Conservation (phyloP, 2,329 filamentous ascomycete genomes). For the Trichoderma gracile region DNA sequence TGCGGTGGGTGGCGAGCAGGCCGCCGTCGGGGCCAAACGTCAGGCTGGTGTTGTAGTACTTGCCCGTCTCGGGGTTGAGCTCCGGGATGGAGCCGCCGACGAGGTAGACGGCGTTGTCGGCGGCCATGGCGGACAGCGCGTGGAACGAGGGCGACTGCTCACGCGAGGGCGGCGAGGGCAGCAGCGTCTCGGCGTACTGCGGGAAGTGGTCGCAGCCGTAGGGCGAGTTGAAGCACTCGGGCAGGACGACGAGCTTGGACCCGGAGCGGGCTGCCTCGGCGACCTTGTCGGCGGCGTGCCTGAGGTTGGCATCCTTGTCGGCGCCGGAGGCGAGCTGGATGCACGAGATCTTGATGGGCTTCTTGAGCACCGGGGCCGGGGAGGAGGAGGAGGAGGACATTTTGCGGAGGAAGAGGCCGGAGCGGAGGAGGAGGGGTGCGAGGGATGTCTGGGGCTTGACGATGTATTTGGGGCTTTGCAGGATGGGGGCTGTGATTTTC, state of each 20-base stretch:
- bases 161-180: constrained; percentile 69
- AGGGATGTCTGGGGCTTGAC: constrained; percentile 26
- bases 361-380: constrained; percentile 61
- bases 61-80: constrained; percentile 55
- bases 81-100: constrained; percentile 94
- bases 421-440: constrained; percentile 29
- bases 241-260: constrained; percentile 85
- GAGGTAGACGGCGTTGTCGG: constrained; percentile 76
- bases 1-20: constrained; percentile 86
- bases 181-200: constrained; percentile 85
- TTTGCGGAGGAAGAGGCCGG: constrained; percentile 35
- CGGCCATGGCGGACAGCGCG: constrained; percentile 76
- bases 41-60: constrained; percentile 89
- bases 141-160: constrained; percentile 81
- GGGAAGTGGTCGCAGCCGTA: constrained; percentile 92
- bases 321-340: constrained; percentile 78
- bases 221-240: constrained; percentile 98
- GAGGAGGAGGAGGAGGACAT: constrained; percentile 40
- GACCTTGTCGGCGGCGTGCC: constrained; percentile 77
- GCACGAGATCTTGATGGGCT: constrained; percentile 76
- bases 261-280: constrained; percentile 74
- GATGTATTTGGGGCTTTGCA: constrained; percentile 14
- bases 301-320: constrained; percentile 84
- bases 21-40: constrained; percentile 75
- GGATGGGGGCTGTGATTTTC: constrained; percentile 7